These are phyloP conservation scores for Arachis monticola DNA, from an alignment of 331 rosid species.

Conservation along the genomic window DNA sequence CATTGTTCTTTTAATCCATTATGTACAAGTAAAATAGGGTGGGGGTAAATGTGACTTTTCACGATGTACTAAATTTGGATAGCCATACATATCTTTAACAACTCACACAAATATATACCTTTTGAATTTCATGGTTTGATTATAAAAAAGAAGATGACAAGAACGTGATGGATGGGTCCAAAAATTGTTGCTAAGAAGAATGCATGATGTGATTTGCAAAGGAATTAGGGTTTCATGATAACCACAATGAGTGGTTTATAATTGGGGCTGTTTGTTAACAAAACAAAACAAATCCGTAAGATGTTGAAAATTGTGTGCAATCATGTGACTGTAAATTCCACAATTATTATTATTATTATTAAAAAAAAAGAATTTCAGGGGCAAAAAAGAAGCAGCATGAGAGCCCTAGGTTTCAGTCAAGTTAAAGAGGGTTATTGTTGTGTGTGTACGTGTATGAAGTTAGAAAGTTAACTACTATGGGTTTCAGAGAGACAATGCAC, in stretches of 20 bases:
- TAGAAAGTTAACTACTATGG: slow-evolving; percentile 50
- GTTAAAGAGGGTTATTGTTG: slow-evolving; percentile 33
- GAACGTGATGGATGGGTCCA: slow-evolving; percentile 46
- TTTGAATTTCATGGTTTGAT: slow-evolving; percentile 39
- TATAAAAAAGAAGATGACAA: slow-evolving; percentile 51
- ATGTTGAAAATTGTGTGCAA: slow-evolving; percentile 57
- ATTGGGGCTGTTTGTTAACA: slow-evolving; percentile 38
- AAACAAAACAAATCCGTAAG: slow-evolving; percentile 55
- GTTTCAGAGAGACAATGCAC: slow-evolving; percentile 68
- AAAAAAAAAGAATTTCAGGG: slow-evolving; percentile 27
- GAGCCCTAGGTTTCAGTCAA: slow-evolving; percentile 54
- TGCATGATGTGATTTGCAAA: slow-evolving; percentile 54
- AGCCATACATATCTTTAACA: slow-evolving; percentile 37
- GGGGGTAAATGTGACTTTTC: slow-evolving; percentile 47
- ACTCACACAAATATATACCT: slow-evolving; percentile 49
- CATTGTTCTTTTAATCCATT: not conserved
- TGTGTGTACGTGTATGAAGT: slow-evolving; percentile 40
- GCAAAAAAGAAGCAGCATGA: slow-evolving; percentile 39
- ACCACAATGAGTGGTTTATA: slow-evolving; percentile 54
- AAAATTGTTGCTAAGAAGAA: slow-evolving; percentile 44
- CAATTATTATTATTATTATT: slow-evolving; percentile 12
- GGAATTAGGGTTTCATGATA: slow-evolving; percentile 62
- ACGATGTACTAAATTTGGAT: slow-evolving; percentile 31
- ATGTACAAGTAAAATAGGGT: not conserved
- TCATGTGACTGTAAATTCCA: slow-evolving; percentile 47